Evolutionary conservation across 805 yeast species (phyloP).

Genomic region (Wickerhamiella hasegawae): DNA sequence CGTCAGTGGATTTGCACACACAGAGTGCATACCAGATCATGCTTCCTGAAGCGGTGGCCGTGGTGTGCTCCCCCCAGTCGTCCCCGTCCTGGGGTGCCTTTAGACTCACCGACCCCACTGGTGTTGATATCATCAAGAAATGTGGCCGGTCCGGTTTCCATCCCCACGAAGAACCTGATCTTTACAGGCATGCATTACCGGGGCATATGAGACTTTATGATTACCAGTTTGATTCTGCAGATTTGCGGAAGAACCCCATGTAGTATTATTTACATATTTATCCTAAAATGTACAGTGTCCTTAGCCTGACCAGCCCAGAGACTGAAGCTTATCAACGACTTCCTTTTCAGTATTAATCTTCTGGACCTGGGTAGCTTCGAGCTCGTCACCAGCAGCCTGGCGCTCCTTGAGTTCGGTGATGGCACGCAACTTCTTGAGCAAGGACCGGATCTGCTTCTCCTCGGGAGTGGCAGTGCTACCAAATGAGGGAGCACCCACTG

Average conservation of each 20-base stretch:
- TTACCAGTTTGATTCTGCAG: constrained; percentile 23
- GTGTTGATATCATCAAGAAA: constrained; percentile 36
- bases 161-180: constrained; percentile 37
- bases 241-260: constrained; percentile 20
- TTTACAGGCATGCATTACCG: constrained; percentile 25
- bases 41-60: constrained; percentile 54
- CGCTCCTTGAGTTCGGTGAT: constrained; percentile 79
- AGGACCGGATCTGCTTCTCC: constrained; percentile 81
- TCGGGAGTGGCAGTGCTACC: constrained; percentile 39
- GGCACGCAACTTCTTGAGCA: constrained; percentile 89
- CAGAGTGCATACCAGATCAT: constrained; percentile 53
- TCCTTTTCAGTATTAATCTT: constrained; percentile 78
- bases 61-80: constrained; percentile 44
- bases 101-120: constrained; percentile 51
- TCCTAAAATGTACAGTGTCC: too few species aligned
- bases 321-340: constrained; percentile 55
- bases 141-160: constrained; percentile 41
- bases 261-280: too few species aligned
- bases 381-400: constrained; percentile 63
- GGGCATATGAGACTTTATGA: constrained; percentile 12
- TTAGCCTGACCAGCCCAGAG: constrained; percentile 63
- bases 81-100: constrained; percentile 38
- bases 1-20: constrained; percentile 52
- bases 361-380: constrained; percentile 84
- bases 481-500: constrained; percentile 30